Conservation (phyloP, 805 yeast genomes). For the Candida corydali region DNA sequence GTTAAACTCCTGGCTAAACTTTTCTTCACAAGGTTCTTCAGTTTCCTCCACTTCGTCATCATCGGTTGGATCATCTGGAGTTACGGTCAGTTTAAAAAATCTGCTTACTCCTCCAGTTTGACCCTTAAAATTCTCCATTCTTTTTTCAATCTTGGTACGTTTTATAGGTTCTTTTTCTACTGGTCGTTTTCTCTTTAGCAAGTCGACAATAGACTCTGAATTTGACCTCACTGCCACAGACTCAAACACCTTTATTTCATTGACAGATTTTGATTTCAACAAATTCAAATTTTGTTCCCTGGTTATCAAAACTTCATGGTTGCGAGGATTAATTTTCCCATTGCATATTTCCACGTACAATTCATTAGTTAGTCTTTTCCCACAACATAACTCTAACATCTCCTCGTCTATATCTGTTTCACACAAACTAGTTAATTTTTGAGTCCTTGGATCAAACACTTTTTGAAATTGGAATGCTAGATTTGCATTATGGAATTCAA, state of each 20-base stretch:
- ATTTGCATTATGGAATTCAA: slow-evolving; percentile 62
- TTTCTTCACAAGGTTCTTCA: not conserved
- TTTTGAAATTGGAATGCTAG: slow-evolving; percentile 81
- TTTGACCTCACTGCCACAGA: not conserved
- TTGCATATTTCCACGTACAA: slow-evolving; percentile 54
- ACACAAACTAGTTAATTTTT: slow-evolving; percentile 53
- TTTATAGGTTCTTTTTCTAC: slow-evolving; percentile 3
- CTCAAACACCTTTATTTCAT: slow-evolving; percentile 1
- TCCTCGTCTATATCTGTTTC: slow-evolving; percentile 43
- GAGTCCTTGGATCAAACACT: slow-evolving; percentile 66
- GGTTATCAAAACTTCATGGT: slow-evolving; percentile 42
- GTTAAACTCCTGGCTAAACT: slow-evolving; percentile 13
- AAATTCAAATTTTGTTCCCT: slow-evolving; percentile 38
- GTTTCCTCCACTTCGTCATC: slow-evolving; percentile 5
- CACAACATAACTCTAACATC: slow-evolving; percentile 42
- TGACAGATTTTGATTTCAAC: slow-evolving; percentile 17
- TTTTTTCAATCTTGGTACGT: not conserved
- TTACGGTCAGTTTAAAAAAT: not conserved
- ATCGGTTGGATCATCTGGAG: not conserved
- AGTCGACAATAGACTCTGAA: slow-evolving; percentile 5
- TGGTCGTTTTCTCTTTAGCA: not conserved
- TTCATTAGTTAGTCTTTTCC: slow-evolving; percentile 38
- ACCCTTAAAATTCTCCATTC: not conserved
- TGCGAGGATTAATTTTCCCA: slow-evolving; percentile 67
- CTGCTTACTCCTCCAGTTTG: slow-evolving; percentile 1